Conservation (phyloP, 2,329 filamentous ascomycete species). For the Xylaria sp. region DNA sequence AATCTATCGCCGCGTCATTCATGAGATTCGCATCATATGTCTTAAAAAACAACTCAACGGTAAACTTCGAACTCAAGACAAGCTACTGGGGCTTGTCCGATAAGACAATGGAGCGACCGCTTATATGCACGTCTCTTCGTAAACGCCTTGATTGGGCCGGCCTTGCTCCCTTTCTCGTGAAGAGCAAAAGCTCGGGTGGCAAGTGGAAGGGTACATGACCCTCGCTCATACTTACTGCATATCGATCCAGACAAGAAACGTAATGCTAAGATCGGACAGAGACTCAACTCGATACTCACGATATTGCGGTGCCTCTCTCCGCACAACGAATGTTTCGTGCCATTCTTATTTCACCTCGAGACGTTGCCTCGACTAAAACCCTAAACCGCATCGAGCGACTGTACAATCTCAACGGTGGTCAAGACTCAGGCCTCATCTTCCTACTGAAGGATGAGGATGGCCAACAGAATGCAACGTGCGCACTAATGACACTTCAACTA, state of each 20-base stretch:
- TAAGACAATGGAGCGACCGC: slow-evolving; percentile 39
- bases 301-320: slow-evolving; percentile 55
- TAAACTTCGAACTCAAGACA: background rate
- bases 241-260: slow-evolving; percentile 5
- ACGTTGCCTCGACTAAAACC: slow-evolving; percentile 48
- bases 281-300: slow-evolving; percentile 54
- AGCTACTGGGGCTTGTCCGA: background rate
- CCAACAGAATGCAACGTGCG: slow-evolving; percentile 45
- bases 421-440: slow-evolving; percentile 56
- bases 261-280: slow-evolving; percentile 51
- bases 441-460: slow-evolving; percentile 50
- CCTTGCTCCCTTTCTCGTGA: slow-evolving; percentile 42
- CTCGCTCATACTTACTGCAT: background rate
- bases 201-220: slow-evolving; percentile 46
- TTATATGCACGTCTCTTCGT: slow-evolving; percentile 47
- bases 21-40: background rate
- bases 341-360: slow-evolving; percentile 54
- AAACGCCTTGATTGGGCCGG: slow-evolving; percentile 45
- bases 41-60: background rate
- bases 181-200: slow-evolving; percentile 30
- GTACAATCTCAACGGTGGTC: slow-evolving; percentile 53
- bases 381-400: slow-evolving; percentile 54
- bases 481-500: slow-evolving; percentile 57
- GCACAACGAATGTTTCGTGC: slow-evolving; percentile 48
- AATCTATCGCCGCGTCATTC: background rate